These are phyloP conservation scores for Nicotiana tabacum DNA, from an alignment of 257 asterid species.

Conservation along the genomic window DNA sequence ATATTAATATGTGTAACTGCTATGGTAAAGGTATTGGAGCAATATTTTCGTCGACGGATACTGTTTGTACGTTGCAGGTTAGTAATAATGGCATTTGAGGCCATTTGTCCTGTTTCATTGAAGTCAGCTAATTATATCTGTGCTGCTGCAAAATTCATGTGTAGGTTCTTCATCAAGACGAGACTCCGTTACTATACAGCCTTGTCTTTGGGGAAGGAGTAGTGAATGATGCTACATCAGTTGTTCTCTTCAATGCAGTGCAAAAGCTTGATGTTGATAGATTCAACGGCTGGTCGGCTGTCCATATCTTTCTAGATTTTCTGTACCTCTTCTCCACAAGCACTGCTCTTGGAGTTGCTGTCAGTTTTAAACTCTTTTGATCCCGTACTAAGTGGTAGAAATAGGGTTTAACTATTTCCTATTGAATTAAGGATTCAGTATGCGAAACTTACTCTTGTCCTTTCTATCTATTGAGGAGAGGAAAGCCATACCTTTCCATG, in stretches of 20 bases:
- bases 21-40: conserved; percentile 59
- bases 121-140: conserved; percentile 5
- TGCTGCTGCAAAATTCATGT: background rate
- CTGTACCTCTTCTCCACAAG: conserved; percentile 83
- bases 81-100: background rate
- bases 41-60: conserved; percentile 89
- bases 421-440: background rate
- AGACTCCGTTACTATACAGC: conserved; percentile 89
- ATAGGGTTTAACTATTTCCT: background rate
- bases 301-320: conserved; percentile 50
- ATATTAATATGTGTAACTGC: background rate
- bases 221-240: conserved; percentile 95
- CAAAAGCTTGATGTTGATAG: conserved; percentile 71
- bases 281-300: conserved; percentile 63
- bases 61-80: conserved; percentile 97
- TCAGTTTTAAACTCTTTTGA: background rate
- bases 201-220: conserved; percentile 97
- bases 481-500: background rate
- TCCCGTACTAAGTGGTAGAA: background rate
- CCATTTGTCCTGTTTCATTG: background rate
- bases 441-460: background rate
- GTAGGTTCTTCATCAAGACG: conserved; percentile 92
- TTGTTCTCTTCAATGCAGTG: conserved; percentile 83
- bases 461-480: background rate
- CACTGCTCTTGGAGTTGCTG: conserved; percentile 69